Conservation (phyloP, 179 eudicot species). For the Corrigiola litoralis region DNA sequence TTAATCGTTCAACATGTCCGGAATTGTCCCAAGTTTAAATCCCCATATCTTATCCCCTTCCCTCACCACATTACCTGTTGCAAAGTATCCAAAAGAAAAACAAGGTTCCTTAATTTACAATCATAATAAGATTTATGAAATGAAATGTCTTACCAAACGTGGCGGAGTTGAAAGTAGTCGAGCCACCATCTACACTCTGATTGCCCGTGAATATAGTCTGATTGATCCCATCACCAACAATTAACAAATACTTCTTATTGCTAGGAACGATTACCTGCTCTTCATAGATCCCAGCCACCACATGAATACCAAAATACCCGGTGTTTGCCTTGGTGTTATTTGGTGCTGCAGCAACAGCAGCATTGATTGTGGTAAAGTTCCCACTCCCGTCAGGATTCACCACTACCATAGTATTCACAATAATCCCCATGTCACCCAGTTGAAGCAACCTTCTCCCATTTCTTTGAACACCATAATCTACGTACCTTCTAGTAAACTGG, state of each 20-base stretch:
- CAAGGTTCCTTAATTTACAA: no score
- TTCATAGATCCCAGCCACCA: slow-evolving; percentile 33
- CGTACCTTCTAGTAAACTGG: not conserved
- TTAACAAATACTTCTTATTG: slow-evolving; percentile 30
- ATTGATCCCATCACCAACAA: slow-evolving; percentile 42
- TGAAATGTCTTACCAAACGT: slow-evolving; percentile 34
- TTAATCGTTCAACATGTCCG: no score
- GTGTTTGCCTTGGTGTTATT: slow-evolving; percentile 12
- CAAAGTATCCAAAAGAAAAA: not conserved
- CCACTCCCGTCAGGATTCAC: slow-evolving; percentile 38
- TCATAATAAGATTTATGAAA: not conserved
- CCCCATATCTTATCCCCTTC: no score
- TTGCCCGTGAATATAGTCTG: slow-evolving; percentile 42
- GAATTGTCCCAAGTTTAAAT: no score
- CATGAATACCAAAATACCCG: slow-evolving; percentile 34
- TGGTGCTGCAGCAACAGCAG: slow-evolving; percentile 38
- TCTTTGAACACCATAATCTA: not conserved
- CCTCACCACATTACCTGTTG: no score
- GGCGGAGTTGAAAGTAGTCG: slow-evolving; percentile 42
- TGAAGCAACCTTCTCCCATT: slow-evolving; percentile 18
- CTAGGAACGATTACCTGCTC: slow-evolving; percentile 32
- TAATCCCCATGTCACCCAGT: slow-evolving; percentile 7
- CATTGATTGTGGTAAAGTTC: slow-evolving; percentile 35
- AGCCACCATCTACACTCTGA: slow-evolving; percentile 28
- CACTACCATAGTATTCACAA: slow-evolving; percentile 25